Evolutionary conservation across 371 early-diverging fungal genomes (phyloP).

Genomic region (Mortierella sp.): DNA sequence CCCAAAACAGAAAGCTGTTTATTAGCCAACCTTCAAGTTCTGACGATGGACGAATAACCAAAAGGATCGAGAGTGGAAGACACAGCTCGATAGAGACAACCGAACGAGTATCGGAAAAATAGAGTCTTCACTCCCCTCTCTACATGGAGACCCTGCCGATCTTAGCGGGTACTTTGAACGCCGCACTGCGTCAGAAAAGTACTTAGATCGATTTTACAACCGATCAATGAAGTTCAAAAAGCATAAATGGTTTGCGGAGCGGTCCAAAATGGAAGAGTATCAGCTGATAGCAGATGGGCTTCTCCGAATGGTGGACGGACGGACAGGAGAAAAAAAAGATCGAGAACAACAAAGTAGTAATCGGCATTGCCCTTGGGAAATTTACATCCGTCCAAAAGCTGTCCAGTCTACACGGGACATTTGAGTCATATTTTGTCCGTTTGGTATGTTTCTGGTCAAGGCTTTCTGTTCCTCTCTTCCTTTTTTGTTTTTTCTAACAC

Average conservation of each 20-base stretch:
- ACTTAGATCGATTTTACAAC: constrained; percentile 6
- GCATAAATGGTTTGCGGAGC: background rate
- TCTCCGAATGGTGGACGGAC: background rate
- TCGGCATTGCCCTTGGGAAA: background rate
- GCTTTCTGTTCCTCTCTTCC: too few relatives aligned
- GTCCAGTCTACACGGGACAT: constrained; percentile 1
- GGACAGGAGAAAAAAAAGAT: background rate
- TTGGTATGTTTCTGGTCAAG: constrained; percentile 4
- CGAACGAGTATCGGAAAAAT: constrained; percentile 8
- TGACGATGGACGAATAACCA: constrained; percentile 6
- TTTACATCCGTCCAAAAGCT: background rate
- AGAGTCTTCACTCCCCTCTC: constrained; percentile 10
- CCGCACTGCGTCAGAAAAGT: background rate
- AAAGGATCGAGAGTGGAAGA: constrained; percentile 5
- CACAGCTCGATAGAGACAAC: background rate
- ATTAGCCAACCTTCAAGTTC: background rate
- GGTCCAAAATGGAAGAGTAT: constrained; percentile 1
- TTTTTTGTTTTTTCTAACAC: background rate
- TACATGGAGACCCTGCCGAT: constrained; percentile 4
- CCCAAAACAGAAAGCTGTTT: background rate
- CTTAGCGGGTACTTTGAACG: background rate
- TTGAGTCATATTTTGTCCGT: constrained; percentile 2
- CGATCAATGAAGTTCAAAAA: background rate
- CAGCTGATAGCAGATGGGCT: constrained; percentile 4
- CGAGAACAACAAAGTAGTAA: background rate